phyloP scores from a whole-genome alignment of 352 stramenopile species.

The Phytopythium sindhum region DNA sequence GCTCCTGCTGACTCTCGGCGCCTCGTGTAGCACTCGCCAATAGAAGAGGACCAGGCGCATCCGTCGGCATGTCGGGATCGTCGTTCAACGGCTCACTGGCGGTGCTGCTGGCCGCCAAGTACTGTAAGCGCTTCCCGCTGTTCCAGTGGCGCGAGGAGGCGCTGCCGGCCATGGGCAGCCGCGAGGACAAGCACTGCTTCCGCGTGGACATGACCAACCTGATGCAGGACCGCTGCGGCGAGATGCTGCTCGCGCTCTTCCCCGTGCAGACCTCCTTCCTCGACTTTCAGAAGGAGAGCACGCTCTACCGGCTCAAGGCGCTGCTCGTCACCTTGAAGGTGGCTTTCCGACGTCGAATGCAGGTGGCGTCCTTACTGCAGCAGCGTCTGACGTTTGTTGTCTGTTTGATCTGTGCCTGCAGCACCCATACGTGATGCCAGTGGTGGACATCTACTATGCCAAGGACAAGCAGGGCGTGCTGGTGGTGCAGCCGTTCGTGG shows the following conservation, averaged over 20 bases:
- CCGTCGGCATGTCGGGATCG: neutral
- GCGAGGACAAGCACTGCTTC: constrained; percentile 67
- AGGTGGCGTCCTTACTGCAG: no score
- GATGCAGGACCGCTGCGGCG: constrained; percentile 38
- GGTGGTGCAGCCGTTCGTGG: constrained; percentile 61
- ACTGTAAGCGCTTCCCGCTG: constrained; percentile 61
- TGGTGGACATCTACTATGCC: constrained; percentile 64
- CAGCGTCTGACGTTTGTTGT: neutral
- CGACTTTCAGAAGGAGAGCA: constrained; percentile 52
- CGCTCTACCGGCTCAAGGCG: constrained; percentile 69
- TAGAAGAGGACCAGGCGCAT: neutral
- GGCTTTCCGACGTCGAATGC: no score
- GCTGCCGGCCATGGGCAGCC: constrained; percentile 49
- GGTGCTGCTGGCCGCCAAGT: constrained; percentile 76
- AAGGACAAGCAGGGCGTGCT: constrained; percentile 64
- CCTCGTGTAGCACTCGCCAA: neutral
- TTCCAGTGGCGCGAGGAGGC: constrained; percentile 72
- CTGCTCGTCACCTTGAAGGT: constrained; percentile 76
- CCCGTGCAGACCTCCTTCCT: constrained; percentile 53
- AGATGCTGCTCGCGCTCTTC: constrained; percentile 65
- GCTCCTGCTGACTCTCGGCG: neutral
- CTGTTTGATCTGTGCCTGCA: constrained; percentile 6
- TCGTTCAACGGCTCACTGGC: constrained; percentile 57
- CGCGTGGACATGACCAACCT: constrained; percentile 70
- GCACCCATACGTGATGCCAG: constrained; percentile 69